These are phyloP conservation scores for Ophiocordyceps camponoti-rufipedis DNA, from an alignment of 2,329 filamentous ascomycete species.

Conservation along the genomic window DNA sequence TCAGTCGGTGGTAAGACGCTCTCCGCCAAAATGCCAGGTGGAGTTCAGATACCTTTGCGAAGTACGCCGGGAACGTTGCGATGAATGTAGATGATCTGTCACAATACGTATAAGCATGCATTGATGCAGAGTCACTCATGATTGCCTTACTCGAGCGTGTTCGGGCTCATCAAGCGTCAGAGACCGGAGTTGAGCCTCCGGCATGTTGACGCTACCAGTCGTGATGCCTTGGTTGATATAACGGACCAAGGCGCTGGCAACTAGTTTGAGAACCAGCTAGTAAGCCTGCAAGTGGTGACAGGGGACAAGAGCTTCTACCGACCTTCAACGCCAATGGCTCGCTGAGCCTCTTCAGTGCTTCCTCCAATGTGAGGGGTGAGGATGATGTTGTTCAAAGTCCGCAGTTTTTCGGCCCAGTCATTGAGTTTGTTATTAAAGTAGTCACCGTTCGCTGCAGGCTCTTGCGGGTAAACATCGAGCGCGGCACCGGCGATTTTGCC, in stretches of 20 bases:
- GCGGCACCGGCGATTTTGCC: constrained; percentile 86
- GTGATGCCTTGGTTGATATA: constrained; percentile 96
- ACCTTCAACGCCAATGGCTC: constrained; percentile 82
- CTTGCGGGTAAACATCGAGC: constrained; percentile 89
- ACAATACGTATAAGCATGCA: not conserved
- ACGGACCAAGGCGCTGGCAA: constrained; percentile 68
- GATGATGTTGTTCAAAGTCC: constrained; percentile 77
- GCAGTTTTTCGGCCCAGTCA: constrained; percentile 68
- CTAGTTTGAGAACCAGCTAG: constrained; percentile 17
- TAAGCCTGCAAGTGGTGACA: too few relatives aligned
- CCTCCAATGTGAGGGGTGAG: constrained; percentile 94
- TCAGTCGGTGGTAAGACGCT: not conserved
- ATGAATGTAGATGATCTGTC: constrained; percentile 79
- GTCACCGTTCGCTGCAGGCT: constrained; percentile 84
- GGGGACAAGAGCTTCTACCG: constrained; percentile 4
- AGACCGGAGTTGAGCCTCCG: constrained; percentile 83
- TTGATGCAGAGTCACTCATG: not conserved
- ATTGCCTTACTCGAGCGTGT: constrained; percentile 50
- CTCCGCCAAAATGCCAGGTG: not conserved
- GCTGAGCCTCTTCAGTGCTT: constrained; percentile 93
- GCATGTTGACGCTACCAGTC: constrained; percentile 83
- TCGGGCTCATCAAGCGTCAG: constrained; percentile 78
- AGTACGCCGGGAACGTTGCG: constrained; percentile 92
- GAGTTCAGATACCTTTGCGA: constrained; percentile 40
- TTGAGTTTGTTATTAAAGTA: constrained; percentile 83